These are phyloP conservation scores for Gyrodon lividus DNA, from an alignment of 768 basidiomycete species.

Conservation along the genomic window DNA sequence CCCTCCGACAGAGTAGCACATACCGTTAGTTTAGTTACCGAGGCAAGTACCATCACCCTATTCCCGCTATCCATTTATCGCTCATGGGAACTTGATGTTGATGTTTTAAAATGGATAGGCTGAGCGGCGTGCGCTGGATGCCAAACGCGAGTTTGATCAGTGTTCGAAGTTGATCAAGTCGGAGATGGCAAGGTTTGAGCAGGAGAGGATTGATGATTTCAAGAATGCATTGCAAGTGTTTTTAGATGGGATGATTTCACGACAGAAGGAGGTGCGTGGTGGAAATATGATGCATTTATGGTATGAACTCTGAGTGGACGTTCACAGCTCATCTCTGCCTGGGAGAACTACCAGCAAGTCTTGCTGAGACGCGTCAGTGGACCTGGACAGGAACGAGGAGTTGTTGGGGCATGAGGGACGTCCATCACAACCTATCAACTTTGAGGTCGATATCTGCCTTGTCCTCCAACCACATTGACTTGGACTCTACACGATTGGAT, in stretches of 20 bases:
- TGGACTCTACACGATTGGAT: too few species aligned
- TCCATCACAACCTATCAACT: too few species aligned
- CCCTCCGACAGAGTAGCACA: conserved; percentile 68
- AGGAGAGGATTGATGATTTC: conserved; percentile 92
- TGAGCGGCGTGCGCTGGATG: conserved; percentile 79
- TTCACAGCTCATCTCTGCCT: conserved; percentile 64
- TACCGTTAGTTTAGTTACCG: conserved; percentile 77
- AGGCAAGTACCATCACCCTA: conserved; percentile 46
- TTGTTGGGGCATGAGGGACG: background rate
- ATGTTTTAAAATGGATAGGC: conserved; percentile 46
- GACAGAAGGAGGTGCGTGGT: conserved; percentile 71
- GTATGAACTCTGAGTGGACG: background rate
- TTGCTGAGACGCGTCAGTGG: conserved; percentile 51
- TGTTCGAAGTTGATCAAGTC: conserved; percentile 85
- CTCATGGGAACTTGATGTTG: background rate
- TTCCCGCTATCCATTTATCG: background rate
- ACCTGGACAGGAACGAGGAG: background rate
- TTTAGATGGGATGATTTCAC: conserved; percentile 80
- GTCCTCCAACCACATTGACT: too few species aligned
- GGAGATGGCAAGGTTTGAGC: conserved; percentile 89
- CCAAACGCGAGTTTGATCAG: conserved; percentile 86
- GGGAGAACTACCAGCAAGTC: conserved; percentile 80
- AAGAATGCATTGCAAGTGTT: conserved; percentile 80
- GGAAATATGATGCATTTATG: background rate
- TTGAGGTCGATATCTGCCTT: too few species aligned